These are phyloP conservation scores for Saccharomyces hybrid DNA, from an alignment of 1,139 yeast species.

Conservation along the genomic window DNA sequence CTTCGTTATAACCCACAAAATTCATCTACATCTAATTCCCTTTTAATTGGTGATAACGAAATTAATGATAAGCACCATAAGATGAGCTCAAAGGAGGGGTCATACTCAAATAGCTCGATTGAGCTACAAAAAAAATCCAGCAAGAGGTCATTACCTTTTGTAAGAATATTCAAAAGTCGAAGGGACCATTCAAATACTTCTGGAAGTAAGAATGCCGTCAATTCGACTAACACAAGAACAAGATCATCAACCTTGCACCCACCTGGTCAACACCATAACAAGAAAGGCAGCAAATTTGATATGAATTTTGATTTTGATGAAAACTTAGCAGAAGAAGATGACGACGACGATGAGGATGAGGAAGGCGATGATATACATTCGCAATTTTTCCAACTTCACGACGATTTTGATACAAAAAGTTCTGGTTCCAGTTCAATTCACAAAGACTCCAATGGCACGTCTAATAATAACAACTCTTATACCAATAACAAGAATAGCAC, in stretches of 20 bases:
- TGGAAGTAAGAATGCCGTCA: constrained; percentile 2
- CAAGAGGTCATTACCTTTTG: constrained; percentile 15
- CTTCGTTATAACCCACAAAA: neutral
- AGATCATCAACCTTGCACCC: neutral
- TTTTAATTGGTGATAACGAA: neutral
- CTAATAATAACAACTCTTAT: constrained; percentile 2
- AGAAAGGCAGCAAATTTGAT: constrained; percentile 16
- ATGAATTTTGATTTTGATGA: constrained; percentile 29
- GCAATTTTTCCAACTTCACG: constrained; percentile 20
- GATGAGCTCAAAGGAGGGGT: constrained; percentile 5
- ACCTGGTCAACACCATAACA: constrained; percentile 3
- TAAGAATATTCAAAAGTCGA: constrained; percentile 18
- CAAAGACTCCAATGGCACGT: constrained; percentile 4
- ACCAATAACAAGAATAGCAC: constrained; percentile 4
- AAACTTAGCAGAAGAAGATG: constrained; percentile 27
- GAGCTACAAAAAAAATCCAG: constrained; percentile 4
- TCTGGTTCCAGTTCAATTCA: constrained; percentile 3
- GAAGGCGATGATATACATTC: constrained; percentile 23
- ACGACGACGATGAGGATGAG: constrained; percentile 30
- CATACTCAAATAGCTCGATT: constrained; percentile 6
- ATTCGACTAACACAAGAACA: neutral
- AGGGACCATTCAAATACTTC: constrained; percentile 7
- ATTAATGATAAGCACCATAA: neutral
- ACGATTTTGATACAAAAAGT: constrained; percentile 6
- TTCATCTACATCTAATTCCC: neutral